Evolutionary conservation across 139 green algal genomes (phyloP), one percentile per base, ranked within the genome.

Genomic region (Tetradesmus obliquus): DNA sequence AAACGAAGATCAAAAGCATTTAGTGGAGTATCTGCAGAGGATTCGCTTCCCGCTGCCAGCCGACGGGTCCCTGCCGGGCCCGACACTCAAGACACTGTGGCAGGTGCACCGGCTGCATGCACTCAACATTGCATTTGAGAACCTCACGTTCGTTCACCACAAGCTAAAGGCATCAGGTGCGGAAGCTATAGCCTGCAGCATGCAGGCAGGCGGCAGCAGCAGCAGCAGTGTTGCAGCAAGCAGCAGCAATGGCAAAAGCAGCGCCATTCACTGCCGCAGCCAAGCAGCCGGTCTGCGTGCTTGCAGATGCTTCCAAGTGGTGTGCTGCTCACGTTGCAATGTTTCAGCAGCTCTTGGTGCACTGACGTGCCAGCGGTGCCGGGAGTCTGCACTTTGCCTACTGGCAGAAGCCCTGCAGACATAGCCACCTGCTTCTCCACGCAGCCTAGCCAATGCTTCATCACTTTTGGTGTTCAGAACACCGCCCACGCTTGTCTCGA

Each of bases 121-220:
- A 19, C 81, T 86, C 19, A 45, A 15, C 45, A 58, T 86, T 12
- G 24, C 81, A 0, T 86, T 86, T 22, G 81, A 86, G 15, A 86
- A 86, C 45, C 81, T 86, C 15, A 86, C 32, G 51, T 86, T 86
- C 17, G 32, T 86, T 51, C 81, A 86, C 1, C 81, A 60, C 81
- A 86, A 58, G 24, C 32, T 86, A 2, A 82, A 82, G 76, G n/a
- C n/a, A 53, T 17, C 76, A 19, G 76, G 76, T 82, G 20, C 0
- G 76, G n/a, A 7, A 82, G 76, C 20, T 82, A 5, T 9, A 53
- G 24, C 24, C 72, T 5, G 72, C 22, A 81, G 72, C 19, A 71
- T 17, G 1, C 66, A 76, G 15, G 66, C 66, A 76, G 1, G 66
- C n/a, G 17, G 13, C 66, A 24, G n/a, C 66, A n/a, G 66, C 66